Evolutionary conservation across 2,329 filamentous ascomycete genomes (phyloP).

Genomic region (Colletotrichum echinochloae): DNA sequence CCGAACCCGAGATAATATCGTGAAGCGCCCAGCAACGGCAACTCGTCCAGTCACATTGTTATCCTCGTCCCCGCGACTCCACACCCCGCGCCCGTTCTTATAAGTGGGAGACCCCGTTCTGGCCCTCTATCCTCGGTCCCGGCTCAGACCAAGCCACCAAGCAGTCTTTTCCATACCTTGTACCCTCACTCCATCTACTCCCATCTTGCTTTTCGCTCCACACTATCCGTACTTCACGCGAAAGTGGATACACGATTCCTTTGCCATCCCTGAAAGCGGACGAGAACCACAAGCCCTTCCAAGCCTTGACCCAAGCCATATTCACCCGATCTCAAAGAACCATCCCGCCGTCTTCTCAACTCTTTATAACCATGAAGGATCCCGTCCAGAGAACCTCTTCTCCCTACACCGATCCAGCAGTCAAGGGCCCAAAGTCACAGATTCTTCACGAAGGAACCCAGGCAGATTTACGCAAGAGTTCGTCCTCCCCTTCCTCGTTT

Average conservation of each 20-base stretch:
- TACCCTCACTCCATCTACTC: constrained; percentile 20
- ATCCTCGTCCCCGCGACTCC: constrained; percentile 38
- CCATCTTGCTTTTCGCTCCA: constrained; percentile 1
- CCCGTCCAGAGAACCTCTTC: constrained; percentile 54
- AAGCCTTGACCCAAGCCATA: constrained; percentile 38
- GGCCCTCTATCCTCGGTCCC: constrained; percentile 40
- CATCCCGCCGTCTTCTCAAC: constrained; percentile 25
- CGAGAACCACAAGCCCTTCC: constrained; percentile 36
- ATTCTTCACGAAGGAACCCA: constrained; percentile 51
- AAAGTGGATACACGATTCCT: constrained; percentile 38
- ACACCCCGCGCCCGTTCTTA: constrained; percentile 38
- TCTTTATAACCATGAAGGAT: constrained; percentile 55
- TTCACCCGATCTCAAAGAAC: constrained; percentile 32
- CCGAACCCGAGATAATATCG: constrained; percentile 40
- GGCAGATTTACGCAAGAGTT: constrained; percentile 56
- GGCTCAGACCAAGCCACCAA: constrained; percentile 33
- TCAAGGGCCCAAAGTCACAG: constrained; percentile 56
- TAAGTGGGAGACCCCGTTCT: constrained; percentile 39
- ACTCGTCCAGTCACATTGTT: constrained; percentile 21
- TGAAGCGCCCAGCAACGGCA: constrained; percentile 32
- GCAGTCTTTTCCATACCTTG: constrained; percentile 31
- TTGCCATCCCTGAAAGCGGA: constrained; percentile 40
- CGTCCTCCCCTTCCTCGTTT: constrained; percentile 44
- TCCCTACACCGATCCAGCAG: constrained; percentile 53
- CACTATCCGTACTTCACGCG: neutral